Evolutionary conservation across 306 rosid species (phyloP).

Genomic region (Myrica gale): DNA sequence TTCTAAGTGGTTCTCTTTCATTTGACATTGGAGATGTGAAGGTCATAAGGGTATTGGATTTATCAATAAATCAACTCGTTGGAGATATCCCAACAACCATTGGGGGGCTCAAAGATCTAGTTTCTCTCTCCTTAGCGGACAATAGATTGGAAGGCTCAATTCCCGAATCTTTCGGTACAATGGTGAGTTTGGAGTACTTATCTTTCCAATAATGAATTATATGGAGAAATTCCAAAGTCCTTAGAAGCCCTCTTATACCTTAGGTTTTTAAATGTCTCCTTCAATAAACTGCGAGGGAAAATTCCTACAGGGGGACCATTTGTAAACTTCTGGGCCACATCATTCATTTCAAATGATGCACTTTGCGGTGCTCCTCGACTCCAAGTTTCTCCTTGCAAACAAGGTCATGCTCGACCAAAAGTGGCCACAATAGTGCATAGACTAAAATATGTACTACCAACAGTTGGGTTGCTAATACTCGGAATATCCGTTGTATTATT

Average conservation of each 20-base stretch:
- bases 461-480: conserved; percentile 12
- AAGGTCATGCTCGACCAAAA: neutral
- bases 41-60: conserved; percentile 11
- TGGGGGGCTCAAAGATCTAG: conserved; percentile 6
- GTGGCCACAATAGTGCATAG: neutral
- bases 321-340: conserved; percentile 22
- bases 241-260: neutral
- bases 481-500: neutral
- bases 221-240: conserved; percentile 11
- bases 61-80: conserved; percentile 27
- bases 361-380: conserved; percentile 32
- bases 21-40: conserved; percentile 9
- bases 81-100: conserved; percentile 25
- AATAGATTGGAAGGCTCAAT: conserved; percentile 30
- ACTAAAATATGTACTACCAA: conserved; percentile 16
- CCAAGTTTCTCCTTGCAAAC: conserved; percentile 24
- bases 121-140: conserved; percentile 16
- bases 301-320: conserved; percentile 34
- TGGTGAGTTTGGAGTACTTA: conserved; percentile 21
- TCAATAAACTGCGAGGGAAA: conserved; percentile 29
- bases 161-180: conserved; percentile 26
- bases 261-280: neutral
- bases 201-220: conserved; percentile 7
- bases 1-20: conserved; percentile 29
- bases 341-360: conserved; percentile 33